A percentile compares a stretch with the other conserved stretches of the same genome.
Conservation (phyloP, 352 stramenopile species). For the Hyaloperonospora arabidopsidis region DNA sequence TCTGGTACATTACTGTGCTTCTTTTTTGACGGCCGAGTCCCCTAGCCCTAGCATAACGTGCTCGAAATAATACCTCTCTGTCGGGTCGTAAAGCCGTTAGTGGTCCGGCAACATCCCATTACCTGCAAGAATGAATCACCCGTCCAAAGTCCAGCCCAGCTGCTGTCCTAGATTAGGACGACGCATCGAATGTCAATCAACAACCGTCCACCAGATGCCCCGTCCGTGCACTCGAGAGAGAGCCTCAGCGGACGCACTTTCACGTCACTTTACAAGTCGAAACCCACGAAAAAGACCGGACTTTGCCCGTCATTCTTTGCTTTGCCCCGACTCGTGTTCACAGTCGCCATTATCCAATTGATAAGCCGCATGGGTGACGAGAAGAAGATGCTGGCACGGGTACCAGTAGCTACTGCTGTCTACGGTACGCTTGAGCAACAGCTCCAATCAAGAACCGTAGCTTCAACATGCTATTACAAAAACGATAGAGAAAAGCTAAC, state of each 20-base stretch:
- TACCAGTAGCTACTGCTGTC: slow-evolving; percentile 10
- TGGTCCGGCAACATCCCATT: background rate
- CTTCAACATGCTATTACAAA: slow-evolving; percentile 26
- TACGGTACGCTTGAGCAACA: slow-evolving; percentile 19
- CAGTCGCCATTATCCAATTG: background rate
- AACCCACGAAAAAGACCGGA: slow-evolving; percentile 8
- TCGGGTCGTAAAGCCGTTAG: no score
- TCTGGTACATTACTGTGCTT: no score
- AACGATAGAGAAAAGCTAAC: slow-evolving; percentile 13
- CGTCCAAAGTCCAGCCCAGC: background rate
- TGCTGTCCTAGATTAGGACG: slow-evolving; percentile 2
- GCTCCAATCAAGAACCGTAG: slow-evolving; percentile 6
- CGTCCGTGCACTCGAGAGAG: slow-evolving; percentile 20
- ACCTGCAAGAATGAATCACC: slow-evolving; percentile 1
- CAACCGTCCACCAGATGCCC: slow-evolving; percentile 12
- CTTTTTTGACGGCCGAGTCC: no score
- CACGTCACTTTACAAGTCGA: slow-evolving; percentile 27
- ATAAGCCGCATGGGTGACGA: slow-evolving; percentile 24
- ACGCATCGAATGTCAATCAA: background rate
- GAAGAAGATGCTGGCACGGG: slow-evolving; percentile 21
- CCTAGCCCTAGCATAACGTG: no score
- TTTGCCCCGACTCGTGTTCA: no score
- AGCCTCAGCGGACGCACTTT: slow-evolving; percentile 26
- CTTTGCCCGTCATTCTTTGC: background rate
- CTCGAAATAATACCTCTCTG: no score